These are phyloP conservation scores for Talaromyces islandicus DNA, from an alignment of 2,329 filamentous ascomycete genomes.

Conservation along the genomic window DNA sequence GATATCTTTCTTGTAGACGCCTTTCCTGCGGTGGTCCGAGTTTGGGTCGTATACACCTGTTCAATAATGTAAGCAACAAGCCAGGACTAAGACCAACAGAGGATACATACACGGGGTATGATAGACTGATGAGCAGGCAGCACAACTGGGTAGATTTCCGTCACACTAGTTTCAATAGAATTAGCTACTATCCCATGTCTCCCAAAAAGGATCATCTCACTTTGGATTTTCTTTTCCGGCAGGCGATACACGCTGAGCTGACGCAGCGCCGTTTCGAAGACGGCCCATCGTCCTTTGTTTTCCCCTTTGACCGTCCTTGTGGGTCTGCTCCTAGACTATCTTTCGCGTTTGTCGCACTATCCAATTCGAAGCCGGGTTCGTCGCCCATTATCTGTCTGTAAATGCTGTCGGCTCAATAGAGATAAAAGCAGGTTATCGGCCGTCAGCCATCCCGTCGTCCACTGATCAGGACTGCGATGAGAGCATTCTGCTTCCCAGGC, in stretches of 20 bases:
- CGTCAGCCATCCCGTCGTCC: not conserved
- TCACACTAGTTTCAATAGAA: slow-evolving; percentile 56
- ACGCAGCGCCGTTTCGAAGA: slow-evolving; percentile 65
- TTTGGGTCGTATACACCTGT: slow-evolving; percentile 93
- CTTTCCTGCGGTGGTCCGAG: slow-evolving; percentile 91
- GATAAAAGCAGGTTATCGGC: not conserved
- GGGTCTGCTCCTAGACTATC: not conserved
- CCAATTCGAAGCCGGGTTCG: slow-evolving; percentile 1
- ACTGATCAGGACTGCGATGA: not conserved
- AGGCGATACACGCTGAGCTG: slow-evolving; percentile 78
- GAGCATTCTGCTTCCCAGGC: not conserved
- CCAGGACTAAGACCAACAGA: not conserved
- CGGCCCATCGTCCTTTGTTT: slow-evolving; percentile 24
- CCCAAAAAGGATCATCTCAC: slow-evolving; percentile 22
- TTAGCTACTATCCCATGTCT: not conserved
- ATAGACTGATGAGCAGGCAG: slow-evolving; percentile 94
- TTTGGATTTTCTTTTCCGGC: slow-evolving; percentile 72
- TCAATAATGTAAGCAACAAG: slow-evolving; percentile 12
- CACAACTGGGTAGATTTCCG: slow-evolving; percentile 83
- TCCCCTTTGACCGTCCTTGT: slow-evolving; percentile 20
- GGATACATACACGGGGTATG: slow-evolving; percentile 33
- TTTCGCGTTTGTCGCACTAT: slow-evolving; percentile 6
- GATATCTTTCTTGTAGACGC: slow-evolving; percentile 90
- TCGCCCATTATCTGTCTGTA: slow-evolving; percentile 4
- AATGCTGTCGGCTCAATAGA: not conserved